Base-by-base conservation (phyloP, 176 grass and related monocot species). In the Oryza longistaminata region DNA sequence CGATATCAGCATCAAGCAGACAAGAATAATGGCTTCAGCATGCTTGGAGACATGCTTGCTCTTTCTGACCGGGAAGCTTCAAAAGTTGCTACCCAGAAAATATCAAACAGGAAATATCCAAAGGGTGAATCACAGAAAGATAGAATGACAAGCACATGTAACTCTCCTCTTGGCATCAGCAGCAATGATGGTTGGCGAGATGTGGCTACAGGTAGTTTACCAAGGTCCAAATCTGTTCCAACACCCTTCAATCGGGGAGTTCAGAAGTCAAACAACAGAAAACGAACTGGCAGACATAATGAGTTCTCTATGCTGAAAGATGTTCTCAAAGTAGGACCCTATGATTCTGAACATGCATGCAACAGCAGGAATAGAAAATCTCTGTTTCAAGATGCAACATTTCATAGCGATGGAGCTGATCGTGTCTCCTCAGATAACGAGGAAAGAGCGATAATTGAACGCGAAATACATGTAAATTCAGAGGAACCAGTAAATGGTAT, bases 281-380 rank as follows among this genome's bases (percentile, higher is more conserved):
- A 92, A 76, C 86, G 76, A 89, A 81, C 16, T 34, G 73, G 70
- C 85, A 88, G 83, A 40, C 81, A 85, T 80, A 90, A 87, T 76
- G 92, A 89, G 50, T 94, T 90, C 79, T 90, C 87, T 50, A 90
- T 96, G 91, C 91, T 94, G 80, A 94, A 96, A 81, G 93, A 96
- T 81, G 90, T 96, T 53, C 93, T 94, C 37, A 83, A 96, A 82
- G 86, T 93, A 46, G 86, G 90, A 17, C 62, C 91, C 19, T 68
- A 89, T 34, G 82, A 90, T 86, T 87, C 89, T 77, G 85, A 86
- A 79, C 64, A 88, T 70, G 61, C 65, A 74, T 71, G 62, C 45
- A 78, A 53, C 81, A 73, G 52, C 37, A 95, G 45, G 66, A 66
- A 70, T 73, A 89, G 73, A 61, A 90, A 87, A 88, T 66, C 80